Conservation (phyloP, 192 early-diverging fungal genomes). For the Mortierella hygrophila region DNA sequence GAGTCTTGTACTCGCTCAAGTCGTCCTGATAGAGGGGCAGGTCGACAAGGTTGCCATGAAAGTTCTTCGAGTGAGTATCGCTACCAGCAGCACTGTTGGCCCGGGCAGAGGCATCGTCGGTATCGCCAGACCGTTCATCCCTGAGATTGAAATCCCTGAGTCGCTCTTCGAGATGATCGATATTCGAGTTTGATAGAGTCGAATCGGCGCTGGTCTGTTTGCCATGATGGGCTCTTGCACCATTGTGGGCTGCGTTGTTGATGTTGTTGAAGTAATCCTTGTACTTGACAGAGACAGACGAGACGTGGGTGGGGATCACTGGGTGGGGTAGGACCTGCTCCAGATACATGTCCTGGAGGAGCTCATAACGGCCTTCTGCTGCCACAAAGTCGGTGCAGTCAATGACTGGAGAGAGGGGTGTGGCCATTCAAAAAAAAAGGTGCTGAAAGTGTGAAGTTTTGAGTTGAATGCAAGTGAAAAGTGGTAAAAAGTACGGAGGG, state of each 20-base stretch:
- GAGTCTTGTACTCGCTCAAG: conserved; percentile 15
- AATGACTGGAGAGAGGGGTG: conserved; percentile 54
- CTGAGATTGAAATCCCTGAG: conserved; percentile 46
- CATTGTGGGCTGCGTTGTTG: conserved; percentile 10
- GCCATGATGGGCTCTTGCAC: conserved; percentile 13
- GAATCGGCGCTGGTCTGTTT: conserved; percentile 41
- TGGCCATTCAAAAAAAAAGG: conserved; percentile 37
- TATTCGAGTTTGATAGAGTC: conserved; percentile 38
- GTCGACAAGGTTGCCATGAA: conserved; percentile 49
- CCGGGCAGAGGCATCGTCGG: conserved; percentile 4
- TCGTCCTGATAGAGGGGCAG: conserved; percentile 35
- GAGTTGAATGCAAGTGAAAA: not conserved
- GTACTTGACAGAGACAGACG: conserved; percentile 69
- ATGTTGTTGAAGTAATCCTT: conserved; percentile 58
- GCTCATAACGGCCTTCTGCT: conserved; percentile 65
- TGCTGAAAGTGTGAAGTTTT: not conserved
- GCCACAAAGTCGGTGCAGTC: conserved; percentile 62
- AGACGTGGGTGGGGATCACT: conserved; percentile 63
- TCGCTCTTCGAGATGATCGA: conserved; percentile 46
- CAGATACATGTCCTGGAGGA: conserved; percentile 62
- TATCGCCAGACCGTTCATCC: conserved; percentile 32
- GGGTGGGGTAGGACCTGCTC: conserved; percentile 60
- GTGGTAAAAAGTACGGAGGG: not conserved
- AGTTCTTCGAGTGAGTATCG: conserved; percentile 20
- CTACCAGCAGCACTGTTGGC: not conserved